Evolutionary conservation across 1,284 basidiomycete species (phyloP), one percentile per base, ranked within the genome.

Genomic region (Austropuccinia psidii): DNA sequence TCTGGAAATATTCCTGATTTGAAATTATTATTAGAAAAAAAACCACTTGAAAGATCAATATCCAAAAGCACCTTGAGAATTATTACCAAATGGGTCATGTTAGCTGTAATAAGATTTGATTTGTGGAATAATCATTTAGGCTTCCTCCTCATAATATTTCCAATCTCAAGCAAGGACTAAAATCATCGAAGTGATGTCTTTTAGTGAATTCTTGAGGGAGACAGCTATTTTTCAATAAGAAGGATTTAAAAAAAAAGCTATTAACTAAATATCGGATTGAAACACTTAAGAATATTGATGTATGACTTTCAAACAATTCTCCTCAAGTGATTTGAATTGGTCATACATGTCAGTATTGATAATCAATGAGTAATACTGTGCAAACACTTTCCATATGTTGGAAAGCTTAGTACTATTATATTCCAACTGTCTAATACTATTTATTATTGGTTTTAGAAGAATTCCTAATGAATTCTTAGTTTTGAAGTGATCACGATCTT

Each of bases 211-310:
- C 6, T 29, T 24, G 17, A 49, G 24, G 4, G n/a, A n/a, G n/a
- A n/a, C n/a, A n/a, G n/a, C n/a, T n/a, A 64, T 19, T 29, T 29
- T 39, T 9, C 61, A 43, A 31, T 49, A 64, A 45, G 27, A 13
- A 45, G 61, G 61, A 64, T 43, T 21, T 17, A 64, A 43, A 33
- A 64, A 64, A 19, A 64, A 64, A 15, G 39, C 43, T 15, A 64
- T 47, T 17, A 49, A 8, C n/a, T 47, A 64, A 27, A 64, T 49
- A 45, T 27, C 13, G 2, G 43, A 9, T 15, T 27, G 9, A 31
- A 47, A 64, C 4, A 47, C 9, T 13, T 13, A 13, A 49, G 35
- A 41, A 9, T 35, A 29, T 15, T 19, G 39, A 49, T 47, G 13
- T 8, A 64, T 17, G 13, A 41, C 43, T 27, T 19, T 29, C 27